Evolutionary conservation across 176 grass and related monocot genomes (phyloP).

Genomic region (Musa schizocarpa): DNA sequence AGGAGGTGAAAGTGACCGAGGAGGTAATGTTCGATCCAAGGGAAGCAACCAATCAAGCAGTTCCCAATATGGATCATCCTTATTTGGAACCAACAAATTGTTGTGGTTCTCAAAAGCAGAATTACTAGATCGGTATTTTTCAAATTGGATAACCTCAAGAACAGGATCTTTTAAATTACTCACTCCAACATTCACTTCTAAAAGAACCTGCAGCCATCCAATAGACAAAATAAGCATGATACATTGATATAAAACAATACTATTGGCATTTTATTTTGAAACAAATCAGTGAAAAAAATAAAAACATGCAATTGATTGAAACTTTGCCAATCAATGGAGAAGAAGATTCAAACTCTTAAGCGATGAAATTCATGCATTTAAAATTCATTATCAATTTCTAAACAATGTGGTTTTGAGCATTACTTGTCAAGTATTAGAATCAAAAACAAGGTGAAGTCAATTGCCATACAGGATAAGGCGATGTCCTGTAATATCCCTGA

Average conservation of each 20-base stretch:
- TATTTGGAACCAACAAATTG: constrained; percentile 22
- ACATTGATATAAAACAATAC: not conserved
- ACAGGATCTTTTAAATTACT: constrained; percentile 62
- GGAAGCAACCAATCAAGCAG: constrained; percentile 93
- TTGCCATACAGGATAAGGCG: too few species aligned
- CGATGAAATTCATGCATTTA: not conserved
- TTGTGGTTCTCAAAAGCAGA: constrained; percentile 32
- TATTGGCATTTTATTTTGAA: not conserved
- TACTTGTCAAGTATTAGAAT: too few species aligned
- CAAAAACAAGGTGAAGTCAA: too few species aligned
- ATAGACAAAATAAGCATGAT: constrained; percentile 24
- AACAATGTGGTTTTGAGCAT: too few species aligned
- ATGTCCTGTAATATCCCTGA: too few species aligned
- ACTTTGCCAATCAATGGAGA: not conserved
- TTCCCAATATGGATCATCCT: constrained; percentile 63
- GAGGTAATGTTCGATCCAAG: constrained; percentile 69
- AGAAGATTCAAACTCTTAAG: not conserved
- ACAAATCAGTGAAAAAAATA: not conserved
- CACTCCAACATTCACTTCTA: constrained; percentile 86
- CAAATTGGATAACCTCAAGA: constrained; percentile 97
- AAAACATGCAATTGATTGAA: not conserved
- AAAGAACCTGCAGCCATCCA: constrained; percentile 96
- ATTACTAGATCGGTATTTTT: constrained; percentile 51
- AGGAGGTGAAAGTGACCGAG: constrained; percentile 62
- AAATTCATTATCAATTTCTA: too few species aligned